Evolutionary conservation across 495 filamentous ascomycete genomes (phyloP), one percentile per base, ranked within the genome.

Genomic region (Penicillium lagena): DNA sequence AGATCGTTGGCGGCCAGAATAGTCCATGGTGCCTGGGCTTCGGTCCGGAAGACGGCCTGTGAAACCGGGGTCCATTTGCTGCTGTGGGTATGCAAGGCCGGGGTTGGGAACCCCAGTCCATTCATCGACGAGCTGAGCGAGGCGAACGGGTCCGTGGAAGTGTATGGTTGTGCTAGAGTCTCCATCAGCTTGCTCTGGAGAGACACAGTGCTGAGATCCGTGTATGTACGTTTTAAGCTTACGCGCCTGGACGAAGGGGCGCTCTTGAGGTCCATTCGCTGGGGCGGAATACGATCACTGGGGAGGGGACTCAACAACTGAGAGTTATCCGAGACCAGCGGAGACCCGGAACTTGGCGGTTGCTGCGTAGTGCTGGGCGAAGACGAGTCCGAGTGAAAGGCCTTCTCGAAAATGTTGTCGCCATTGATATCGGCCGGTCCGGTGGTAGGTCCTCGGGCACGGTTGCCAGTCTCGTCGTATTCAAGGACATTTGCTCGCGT

Each of bases 1-100:
- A 98, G 73, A 62, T 98, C 93, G 57, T 98, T 98, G n/a, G 93
- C 94, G 7, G 91, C 85, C 37, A 95, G 72, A 43, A 98, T 96
- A 2, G 91, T 97, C 87, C 89, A 98, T 5, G 93, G 94, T 9
- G 85, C 75, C 36, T 83, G 75, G 36, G 87, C 76, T 63, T 94
- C 87, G 12, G 93, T 98, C 12, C 91, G 90, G 56, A 98, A 98
- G 40, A 98, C 94, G 33, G 93, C 93, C 66, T 98, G 94, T 12
- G 89, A 86, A 28, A 90, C 86, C 7, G 90, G 90, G 7, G 85
- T 85, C 82, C 85, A 95, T 58, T 94, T 84, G 58, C 82, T 91
- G 45, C 87, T 80, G 66, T 96, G 90, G 15, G 86, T 87, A 59
- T 90, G 87, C 22, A 88, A 75, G 27, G 76, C 68, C 9, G 71